Evolutionary conservation across 2,329 filamentous ascomycete genomes (phyloP), one percentile per base, ranked within the genome.

Genomic region (Fusarium torulosum): DNA sequence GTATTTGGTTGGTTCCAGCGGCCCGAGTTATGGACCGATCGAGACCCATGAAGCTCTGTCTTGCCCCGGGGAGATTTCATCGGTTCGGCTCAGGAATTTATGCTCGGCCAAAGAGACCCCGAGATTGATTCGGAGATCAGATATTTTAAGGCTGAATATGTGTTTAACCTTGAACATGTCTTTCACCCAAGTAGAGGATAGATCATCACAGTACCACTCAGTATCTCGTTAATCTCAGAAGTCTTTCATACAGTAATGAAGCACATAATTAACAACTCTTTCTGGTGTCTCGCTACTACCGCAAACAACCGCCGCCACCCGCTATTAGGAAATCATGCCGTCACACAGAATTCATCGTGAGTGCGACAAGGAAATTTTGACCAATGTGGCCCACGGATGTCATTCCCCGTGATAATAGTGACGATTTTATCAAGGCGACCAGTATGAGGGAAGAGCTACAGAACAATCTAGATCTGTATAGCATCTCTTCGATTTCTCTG

Each of bases 251-350:
- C 14, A 27, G 27, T 10, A 10, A 37, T 35, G 9, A 21, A 29
- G 6, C 41, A n/a, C 19, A 21, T 19, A 29, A 11, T 29, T 13
- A 11, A 29, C 27, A 29, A 13, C 27, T 23, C 13, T 13, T 14
- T 21, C 23, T 11, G 35, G 11, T 13, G 37, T 35, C 31, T 53
- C 15, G 8, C 17, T 37, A 19, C 27, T 58, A 57, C 71, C 71
- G 69, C 46, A 45, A 55, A 43, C 53, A 73, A 54, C 71, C 71
- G 71, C 25, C 29, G 38, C 59, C 66, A 73, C 57, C 71, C 71
- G 67, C 43, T 33, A 17, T 50, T 25, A 41, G 40, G 52, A 41
- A 63, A 63, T 35, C 46, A 64, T 63, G 59, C 53, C 53, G 59
- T 64, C 63, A 46, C 35, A 50, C 42, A 42, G 46, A 54, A 31